Evolutionary conservation across 768 basidiomycete genomes (phyloP).

Genomic region (Mrakia blollopis): DNA sequence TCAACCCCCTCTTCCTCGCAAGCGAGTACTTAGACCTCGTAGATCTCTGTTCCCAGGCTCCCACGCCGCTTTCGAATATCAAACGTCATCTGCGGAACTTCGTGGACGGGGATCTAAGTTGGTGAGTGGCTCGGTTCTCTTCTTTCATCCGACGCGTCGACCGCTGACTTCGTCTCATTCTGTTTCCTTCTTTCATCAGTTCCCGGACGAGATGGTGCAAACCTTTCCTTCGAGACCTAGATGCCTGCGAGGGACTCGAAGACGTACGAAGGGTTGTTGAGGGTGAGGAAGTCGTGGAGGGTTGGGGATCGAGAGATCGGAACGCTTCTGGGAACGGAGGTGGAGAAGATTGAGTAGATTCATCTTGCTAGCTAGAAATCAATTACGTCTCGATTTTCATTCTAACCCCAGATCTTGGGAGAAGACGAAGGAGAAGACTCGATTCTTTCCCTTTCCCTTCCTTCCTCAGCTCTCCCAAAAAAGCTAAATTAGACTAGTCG

Average conservation of each 20-base stretch:
- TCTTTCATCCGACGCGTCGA: no score
- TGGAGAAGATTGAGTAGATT: no score
- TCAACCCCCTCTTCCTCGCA: constrained; percentile 59
- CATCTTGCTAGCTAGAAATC: no score
- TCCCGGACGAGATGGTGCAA: constrained; percentile 11
- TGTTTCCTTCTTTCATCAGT: background rate
- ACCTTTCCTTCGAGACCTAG: background rate
- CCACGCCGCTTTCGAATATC: background rate
- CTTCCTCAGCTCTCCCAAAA: no score
- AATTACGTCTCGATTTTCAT: no score
- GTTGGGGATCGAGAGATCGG: background rate
- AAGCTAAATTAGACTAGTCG: no score
- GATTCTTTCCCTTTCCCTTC: no score
- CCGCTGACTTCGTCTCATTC: background rate
- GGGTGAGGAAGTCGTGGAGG: background rate
- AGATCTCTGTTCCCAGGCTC: constrained; percentile 9
- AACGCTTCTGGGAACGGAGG: no score
- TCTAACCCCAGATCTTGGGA: no score
- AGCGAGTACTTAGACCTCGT: constrained; percentile 61
- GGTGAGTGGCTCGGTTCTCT: background rate
- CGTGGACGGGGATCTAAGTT: background rate
- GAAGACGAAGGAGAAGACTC: no score
- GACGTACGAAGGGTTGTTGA: background rate
- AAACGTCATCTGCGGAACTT: constrained; percentile 25
- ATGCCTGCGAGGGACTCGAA: background rate